Evolutionary conservation across 768 basidiomycete species (phyloP).

Genomic region (Macrolepiota dolichaula): DNA sequence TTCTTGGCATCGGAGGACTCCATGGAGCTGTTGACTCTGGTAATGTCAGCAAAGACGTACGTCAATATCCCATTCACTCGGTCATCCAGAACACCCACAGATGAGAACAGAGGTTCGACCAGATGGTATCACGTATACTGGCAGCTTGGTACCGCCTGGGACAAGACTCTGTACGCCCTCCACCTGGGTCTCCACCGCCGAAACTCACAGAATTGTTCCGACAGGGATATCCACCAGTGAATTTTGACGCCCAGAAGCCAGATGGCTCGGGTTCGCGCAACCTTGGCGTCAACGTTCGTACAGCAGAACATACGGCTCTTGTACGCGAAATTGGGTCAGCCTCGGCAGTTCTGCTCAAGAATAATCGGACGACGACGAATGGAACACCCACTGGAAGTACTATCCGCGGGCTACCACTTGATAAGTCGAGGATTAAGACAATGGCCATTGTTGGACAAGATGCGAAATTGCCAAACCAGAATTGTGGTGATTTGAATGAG

Average conservation of each 20-base stretch:
- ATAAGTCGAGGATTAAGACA: constrained; percentile 46
- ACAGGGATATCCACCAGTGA: constrained; percentile 42
- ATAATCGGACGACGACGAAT: constrained; percentile 39
- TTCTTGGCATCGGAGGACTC: constrained; percentile 17
- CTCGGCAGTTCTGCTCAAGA: constrained; percentile 69
- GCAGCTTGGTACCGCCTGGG: constrained; percentile 44
- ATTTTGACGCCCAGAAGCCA: constrained; percentile 42
- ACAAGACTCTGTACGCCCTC: constrained; percentile 38
- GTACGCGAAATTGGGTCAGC: constrained; percentile 62
- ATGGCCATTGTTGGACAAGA: constrained; percentile 61
- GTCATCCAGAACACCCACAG: not conserved
- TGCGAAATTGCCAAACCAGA: constrained; percentile 47
- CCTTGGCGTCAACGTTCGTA: constrained; percentile 39
- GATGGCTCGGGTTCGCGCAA: constrained; percentile 44
- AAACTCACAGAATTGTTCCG: not conserved
- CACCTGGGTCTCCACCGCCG: not conserved
- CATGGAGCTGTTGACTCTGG: constrained; percentile 33
- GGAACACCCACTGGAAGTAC: constrained; percentile 30
- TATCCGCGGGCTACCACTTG: constrained; percentile 39
- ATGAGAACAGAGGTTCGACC: constrained; percentile 31
- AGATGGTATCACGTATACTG: constrained; percentile 45
- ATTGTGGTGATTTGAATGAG: constrained; percentile 45
- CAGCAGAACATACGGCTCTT: constrained; percentile 43
- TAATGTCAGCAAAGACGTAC: constrained; percentile 20
- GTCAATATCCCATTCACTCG: too few relatives aligned